Percentiles rank a stretch among this genome's conserved stretches.
These are phyloP conservation scores for Chlorella sp. DNA, from an alignment of 139 green algal species.

Conservation along the genomic window DNA sequence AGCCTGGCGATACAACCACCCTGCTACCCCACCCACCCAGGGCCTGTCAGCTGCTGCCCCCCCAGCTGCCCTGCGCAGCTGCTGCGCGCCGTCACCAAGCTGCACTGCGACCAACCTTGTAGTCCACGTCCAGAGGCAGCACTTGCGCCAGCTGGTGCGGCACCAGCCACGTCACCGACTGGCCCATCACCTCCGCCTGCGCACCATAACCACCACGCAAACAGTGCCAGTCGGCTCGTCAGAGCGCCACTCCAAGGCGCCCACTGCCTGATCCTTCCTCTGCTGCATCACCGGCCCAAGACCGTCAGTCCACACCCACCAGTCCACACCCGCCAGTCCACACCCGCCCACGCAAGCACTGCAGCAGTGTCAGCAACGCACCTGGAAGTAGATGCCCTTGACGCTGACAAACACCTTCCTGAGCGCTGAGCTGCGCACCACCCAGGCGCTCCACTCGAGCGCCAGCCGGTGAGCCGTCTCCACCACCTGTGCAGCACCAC, in stretches of 20 bases:
- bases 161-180: conserved; percentile 92
- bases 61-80: no score
- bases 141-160: conserved; percentile 83
- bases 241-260: no score
- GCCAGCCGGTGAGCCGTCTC: conserved; percentile 53
- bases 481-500: conserved; percentile 23
- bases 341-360: neutral
- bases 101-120: conserved; percentile 20
- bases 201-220: no score
- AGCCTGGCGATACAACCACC: no score
- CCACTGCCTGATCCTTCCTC: no score
- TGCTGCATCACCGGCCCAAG: no score
- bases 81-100: no score
- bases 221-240: no score
- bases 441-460: conserved; percentile 93
- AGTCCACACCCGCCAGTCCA: no score
- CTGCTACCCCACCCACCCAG: no score
- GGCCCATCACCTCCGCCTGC: conserved; percentile 87
- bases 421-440: conserved; percentile 76
- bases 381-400: conserved; percentile 96
- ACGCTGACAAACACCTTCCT: conserved; percentile 92
- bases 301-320: neutral
- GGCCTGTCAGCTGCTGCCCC: no score
- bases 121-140: conserved; percentile 94
- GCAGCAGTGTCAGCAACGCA: conserved; percentile 9